Conservation (phyloP, 2,329 filamentous ascomycete genomes). For the Cephalotrichum gorgonifer region DNA sequence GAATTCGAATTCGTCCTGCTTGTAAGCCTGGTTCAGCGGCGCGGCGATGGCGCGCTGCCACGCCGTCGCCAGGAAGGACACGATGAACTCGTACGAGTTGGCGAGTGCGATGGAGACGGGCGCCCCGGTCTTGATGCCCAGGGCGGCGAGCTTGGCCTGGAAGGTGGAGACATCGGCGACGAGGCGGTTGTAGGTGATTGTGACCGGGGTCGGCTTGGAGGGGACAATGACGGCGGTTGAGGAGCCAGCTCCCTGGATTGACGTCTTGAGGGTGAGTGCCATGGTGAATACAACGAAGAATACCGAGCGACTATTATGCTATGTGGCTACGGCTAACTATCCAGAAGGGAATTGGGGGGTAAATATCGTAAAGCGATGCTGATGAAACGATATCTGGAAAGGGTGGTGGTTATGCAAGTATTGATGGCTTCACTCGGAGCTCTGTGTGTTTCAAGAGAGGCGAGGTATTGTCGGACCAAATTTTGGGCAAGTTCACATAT, state of each 20-base stretch:
- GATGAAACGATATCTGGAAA: no score
- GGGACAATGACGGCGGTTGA: slow-evolving; percentile 63
- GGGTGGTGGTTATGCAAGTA: no score
- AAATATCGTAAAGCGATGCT: neutral
- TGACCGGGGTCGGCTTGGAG: slow-evolving; percentile 47
- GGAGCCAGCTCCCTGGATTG: slow-evolving; percentile 33
- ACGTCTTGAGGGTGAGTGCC: slow-evolving; percentile 36
- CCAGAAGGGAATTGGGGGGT: neutral
- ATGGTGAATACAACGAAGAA: slow-evolving; percentile 16
- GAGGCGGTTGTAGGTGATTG: slow-evolving; percentile 61
- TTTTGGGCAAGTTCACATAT: no score
- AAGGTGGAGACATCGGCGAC: slow-evolving; percentile 56
- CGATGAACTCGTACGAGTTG: slow-evolving; percentile 82
- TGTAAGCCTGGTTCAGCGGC: slow-evolving; percentile 81
- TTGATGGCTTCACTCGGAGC: no score
- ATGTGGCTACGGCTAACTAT: neutral
- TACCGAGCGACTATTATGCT: neutral
- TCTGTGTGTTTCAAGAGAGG: no score
- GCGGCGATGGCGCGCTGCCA: slow-evolving; percentile 78
- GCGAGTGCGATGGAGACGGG: slow-evolving; percentile 75
- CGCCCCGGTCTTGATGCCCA: slow-evolving; percentile 58
- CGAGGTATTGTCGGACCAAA: no score
- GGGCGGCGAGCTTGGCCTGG: slow-evolving; percentile 65
- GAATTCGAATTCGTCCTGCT: slow-evolving; percentile 84
- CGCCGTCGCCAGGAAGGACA: slow-evolving; percentile 76